Conservation (phyloP, 345 rosid genomes). For the Eucalyptus globulus region DNA sequence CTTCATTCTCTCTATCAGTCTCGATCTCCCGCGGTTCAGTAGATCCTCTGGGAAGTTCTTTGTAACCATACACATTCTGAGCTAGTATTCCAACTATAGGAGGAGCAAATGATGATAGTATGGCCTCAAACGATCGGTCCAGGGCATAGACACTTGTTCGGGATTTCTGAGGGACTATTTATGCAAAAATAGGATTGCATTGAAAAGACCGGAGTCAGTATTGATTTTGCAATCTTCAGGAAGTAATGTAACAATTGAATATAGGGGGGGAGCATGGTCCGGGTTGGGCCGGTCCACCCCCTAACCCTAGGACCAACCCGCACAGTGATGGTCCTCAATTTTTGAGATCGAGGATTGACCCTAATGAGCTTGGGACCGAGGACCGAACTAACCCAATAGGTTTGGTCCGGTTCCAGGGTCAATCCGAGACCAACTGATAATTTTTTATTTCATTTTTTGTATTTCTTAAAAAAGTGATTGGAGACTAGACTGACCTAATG, state of each 20-base stretch:
- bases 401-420: no score
- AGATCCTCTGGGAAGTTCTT: conserved; percentile 44
- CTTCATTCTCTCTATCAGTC: conserved; percentile 64
- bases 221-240: neutral
- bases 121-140: conserved; percentile 72
- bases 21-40: conserved; percentile 24
- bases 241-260: neutral
- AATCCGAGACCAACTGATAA: no score
- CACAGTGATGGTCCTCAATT: no score
- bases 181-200: conserved; percentile 80
- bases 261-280: no score
- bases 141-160: conserved; percentile 73
- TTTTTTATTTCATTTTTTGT: no score
- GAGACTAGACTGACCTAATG: accelerated
- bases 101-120: conserved; percentile 82
- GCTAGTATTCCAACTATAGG: conserved; percentile 78
- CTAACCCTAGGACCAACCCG: no score
- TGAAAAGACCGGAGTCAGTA: neutral
- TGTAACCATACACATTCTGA: conserved; percentile 73
- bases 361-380: no score
- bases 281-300: no score
- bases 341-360: no score
- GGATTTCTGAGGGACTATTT: conserved; percentile 74
- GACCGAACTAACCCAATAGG: accelerated
- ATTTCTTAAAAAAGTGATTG: no score